Percentiles rank a stretch among this genome's conserved stretches.
Conservation (phyloP, 2,329 filamentous ascomycete genomes). For the Chrysosporium queenslandicum region DNA sequence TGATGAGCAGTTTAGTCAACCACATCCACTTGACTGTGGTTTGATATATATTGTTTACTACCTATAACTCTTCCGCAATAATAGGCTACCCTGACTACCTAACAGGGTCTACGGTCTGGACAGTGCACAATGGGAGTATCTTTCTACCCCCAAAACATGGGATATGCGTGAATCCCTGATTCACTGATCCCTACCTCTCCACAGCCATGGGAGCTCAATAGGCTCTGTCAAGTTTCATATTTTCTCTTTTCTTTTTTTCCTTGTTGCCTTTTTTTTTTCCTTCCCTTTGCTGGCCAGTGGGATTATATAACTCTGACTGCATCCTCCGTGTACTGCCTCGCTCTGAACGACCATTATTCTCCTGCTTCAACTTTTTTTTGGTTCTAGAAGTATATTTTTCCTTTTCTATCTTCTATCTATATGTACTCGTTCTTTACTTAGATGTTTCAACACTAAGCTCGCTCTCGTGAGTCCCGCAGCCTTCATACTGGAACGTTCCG, state of each 20-base stretch:
- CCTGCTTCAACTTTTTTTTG: neutral
- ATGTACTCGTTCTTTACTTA: neutral
- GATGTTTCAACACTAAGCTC: neutral
- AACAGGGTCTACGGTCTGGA: conserved; percentile 2
- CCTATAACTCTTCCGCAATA: neutral
- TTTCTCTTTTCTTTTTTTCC: neutral
- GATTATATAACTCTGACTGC: conserved; percentile 3
- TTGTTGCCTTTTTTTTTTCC: neutral
- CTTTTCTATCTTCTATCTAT: neutral
- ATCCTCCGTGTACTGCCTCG: neutral
- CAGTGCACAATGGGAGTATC: neutral
- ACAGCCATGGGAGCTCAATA: neutral
- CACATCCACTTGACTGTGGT: neutral
- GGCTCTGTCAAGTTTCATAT: neutral
- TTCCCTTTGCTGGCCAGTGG: too few species aligned
- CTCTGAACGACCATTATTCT: neutral
- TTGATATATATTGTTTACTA: conserved; percentile 7
- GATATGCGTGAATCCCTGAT: neutral
- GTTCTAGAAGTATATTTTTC: neutral
- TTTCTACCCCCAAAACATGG: conserved; percentile 3
- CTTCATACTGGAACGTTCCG: neutral
- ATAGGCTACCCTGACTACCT: neutral
- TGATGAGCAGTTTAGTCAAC: neutral
- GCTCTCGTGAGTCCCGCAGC: neutral
- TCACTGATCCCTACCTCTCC: neutral